phyloP scores from a whole-genome alignment of 495 filamentous ascomycete species.

The Trichoderma reesei region DNA sequence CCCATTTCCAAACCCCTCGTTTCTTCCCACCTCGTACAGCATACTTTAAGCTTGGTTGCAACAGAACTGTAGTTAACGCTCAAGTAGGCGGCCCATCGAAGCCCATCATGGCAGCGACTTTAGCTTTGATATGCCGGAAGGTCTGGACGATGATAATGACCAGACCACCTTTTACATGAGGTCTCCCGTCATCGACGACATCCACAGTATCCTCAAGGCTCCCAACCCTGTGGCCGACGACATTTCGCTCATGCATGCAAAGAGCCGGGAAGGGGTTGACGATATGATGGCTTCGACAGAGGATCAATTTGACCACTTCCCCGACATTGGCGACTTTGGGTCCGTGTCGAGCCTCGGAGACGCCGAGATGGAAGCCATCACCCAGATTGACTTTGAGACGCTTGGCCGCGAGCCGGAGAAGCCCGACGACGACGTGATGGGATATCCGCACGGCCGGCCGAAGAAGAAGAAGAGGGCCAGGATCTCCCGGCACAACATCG shows the following conservation, averaged over 20 bases:
- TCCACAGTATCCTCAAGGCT: neutral
- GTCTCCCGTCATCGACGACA: neutral
- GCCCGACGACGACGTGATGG: neutral
- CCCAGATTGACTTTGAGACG: neutral
- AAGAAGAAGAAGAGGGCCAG: constrained; percentile 17
- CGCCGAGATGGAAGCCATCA: neutral
- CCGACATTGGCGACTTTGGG: neutral
- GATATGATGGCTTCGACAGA: neutral
- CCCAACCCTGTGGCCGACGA: neutral
- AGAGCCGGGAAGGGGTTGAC: neutral
- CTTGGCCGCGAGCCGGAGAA: neutral
- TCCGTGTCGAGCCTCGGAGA: neutral
- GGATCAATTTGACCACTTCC: neutral
- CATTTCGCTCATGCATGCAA: neutral
- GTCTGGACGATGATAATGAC: neutral
- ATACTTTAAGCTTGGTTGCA: neutral
- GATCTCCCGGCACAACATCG: constrained; percentile 62
- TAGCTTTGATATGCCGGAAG: constrained; percentile 30
- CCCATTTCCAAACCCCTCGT: too few species aligned
- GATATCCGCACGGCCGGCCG: neutral
- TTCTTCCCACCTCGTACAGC: neutral
- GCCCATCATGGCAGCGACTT: constrained; percentile 32
- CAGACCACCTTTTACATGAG: neutral
- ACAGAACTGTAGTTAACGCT: too few species aligned
- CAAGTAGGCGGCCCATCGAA: neutral